Evolutionary conservation across 2,329 filamentous ascomycete genomes (phyloP).

Genomic region (Cladorrhinum sp.): DNA sequence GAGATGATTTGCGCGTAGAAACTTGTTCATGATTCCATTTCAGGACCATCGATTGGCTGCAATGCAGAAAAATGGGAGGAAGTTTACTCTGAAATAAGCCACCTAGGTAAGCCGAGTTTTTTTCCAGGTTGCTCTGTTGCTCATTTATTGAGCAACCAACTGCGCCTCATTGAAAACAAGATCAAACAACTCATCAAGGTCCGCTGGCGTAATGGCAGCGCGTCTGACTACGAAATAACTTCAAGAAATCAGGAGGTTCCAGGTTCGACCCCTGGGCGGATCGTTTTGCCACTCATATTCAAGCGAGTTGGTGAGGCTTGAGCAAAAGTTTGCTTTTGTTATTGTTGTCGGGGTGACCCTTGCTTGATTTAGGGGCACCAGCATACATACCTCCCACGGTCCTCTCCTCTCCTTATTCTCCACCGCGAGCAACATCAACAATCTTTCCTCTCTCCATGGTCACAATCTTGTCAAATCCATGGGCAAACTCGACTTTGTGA

Average conservation of each 20-base stretch:
- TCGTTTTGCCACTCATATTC: not conserved
- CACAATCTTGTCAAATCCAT: slow-evolving; percentile 2
- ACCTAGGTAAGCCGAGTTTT: too few species aligned
- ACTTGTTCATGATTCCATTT: too few species aligned
- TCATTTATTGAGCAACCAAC: too few species aligned
- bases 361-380: not conserved
- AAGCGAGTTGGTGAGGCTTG: not conserved
- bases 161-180: too few species aligned
- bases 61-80: too few species aligned
- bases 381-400: not conserved
- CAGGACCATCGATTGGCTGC: too few species aligned
- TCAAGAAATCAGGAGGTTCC: not conserved
- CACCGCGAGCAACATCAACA: not conserved
- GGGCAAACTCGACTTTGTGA: not conserved
- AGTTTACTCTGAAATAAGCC: too few species aligned
- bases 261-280: not conserved
- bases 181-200: not conserved
- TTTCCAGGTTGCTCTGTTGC: too few species aligned
- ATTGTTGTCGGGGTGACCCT: not conserved
- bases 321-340: not conserved
- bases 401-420: not conserved
- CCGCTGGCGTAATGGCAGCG: not conserved
- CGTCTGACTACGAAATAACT: not conserved
- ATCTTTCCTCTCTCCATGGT: not conserved
- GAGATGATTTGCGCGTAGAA: too few species aligned